Percentiles rank a stretch among this genome's conserved stretches.
These are phyloP conservation scores for Mycena crocata DNA, from an alignment of 768 basidiomycete genomes.

Conservation along the genomic window DNA sequence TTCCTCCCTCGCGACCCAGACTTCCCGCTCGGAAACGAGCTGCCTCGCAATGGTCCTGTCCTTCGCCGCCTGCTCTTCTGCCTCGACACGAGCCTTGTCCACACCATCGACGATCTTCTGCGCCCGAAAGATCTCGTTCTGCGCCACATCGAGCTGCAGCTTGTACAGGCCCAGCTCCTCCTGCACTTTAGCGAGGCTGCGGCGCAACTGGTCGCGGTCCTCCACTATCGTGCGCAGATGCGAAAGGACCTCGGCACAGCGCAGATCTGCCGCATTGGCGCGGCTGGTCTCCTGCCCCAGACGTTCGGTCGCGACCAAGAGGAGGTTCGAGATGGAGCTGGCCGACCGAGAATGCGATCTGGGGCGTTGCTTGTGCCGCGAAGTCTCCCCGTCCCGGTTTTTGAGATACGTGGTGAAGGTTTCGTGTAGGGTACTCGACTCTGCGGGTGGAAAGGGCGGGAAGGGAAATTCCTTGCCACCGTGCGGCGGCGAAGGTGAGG, in stretches of 20 bases:
- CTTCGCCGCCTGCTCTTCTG: conserved; percentile 63
- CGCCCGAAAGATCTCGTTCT: conserved; percentile 66
- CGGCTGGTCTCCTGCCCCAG: conserved; percentile 49
- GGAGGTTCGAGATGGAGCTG: conserved; percentile 28
- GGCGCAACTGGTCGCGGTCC: conserved; percentile 43
- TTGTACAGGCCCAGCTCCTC: conserved; percentile 70
- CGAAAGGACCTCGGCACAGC: conserved; percentile 44
- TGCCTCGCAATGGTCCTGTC: conserved; percentile 64
- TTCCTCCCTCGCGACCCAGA: conserved; percentile 68
- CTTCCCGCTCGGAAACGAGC: conserved; percentile 61
- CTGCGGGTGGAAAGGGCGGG: conserved; percentile 6
- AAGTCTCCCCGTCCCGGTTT: conserved; percentile 6
- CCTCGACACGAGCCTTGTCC: conserved; percentile 67
- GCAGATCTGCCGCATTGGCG: conserved; percentile 52
- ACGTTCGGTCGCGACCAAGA: conserved; percentile 30
- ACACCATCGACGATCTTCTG: conserved; percentile 60
- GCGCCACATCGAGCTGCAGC: conserved; percentile 67
- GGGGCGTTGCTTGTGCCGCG: conserved; percentile 18
- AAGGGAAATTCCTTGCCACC: conserved; percentile 10
- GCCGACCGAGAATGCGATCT: conserved; percentile 26
- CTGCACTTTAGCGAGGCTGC: conserved; percentile 45
- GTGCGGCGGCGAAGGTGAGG: neutral
- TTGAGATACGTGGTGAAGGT: conserved; percentile 13
- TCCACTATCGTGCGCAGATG: conserved; percentile 47
- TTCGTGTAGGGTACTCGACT: conserved; percentile 17